These are phyloP conservation scores for Colletotrichum spaethianum DNA, from an alignment of 2,329 filamentous ascomycete genomes.

Conservation along the genomic window DNA sequence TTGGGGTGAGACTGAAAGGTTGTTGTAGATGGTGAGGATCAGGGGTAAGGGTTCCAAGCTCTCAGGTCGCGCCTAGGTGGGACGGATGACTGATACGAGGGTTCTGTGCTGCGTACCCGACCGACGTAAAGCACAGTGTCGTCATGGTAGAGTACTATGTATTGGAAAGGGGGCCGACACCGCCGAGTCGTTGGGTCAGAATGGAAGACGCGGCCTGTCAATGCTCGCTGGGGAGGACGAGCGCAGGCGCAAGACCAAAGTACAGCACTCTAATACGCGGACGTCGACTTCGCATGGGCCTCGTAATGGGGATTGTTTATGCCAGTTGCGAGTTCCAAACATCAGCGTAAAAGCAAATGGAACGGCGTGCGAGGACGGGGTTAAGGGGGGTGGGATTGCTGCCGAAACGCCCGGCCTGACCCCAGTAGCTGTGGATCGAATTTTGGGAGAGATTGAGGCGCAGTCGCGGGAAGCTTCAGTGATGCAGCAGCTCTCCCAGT, in stretches of 20 bases:
- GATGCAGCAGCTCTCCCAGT: conserved; percentile 28
- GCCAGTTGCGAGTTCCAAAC: conserved; percentile 28
- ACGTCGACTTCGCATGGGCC: conserved; percentile 29
- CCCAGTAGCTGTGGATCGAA: conserved; percentile 10
- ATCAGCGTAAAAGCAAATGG: conserved; percentile 2
- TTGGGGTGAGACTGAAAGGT: neutral
- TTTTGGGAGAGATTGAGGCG: conserved; percentile 32
- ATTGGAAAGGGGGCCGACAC: conserved; percentile 1
- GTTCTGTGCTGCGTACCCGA: neutral
- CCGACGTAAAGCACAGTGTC: conserved; percentile 15
- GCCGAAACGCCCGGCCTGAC: conserved; percentile 29
- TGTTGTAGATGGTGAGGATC: conserved; percentile 20
- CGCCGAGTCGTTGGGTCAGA: conserved; percentile 14
- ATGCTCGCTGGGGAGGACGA: conserved; percentile 1
- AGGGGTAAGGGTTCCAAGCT: conserved; percentile 21
- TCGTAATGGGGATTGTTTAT: conserved; percentile 32
- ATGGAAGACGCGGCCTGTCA: conserved; percentile 18
- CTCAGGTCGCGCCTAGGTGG: conserved; percentile 9
- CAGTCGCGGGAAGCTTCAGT: conserved; percentile 37
- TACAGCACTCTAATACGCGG: conserved; percentile 26
- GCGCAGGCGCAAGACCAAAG: conserved; percentile 4
- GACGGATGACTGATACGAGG: conserved; percentile 19
- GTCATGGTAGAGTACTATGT: conserved; percentile 21
- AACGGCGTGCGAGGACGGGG: conserved; percentile 7
- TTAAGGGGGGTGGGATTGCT: conserved; percentile 4